Base-by-base conservation (phyloP, 2,329 filamentous ascomycete species). In the Hypoxylon sp. region DNA sequence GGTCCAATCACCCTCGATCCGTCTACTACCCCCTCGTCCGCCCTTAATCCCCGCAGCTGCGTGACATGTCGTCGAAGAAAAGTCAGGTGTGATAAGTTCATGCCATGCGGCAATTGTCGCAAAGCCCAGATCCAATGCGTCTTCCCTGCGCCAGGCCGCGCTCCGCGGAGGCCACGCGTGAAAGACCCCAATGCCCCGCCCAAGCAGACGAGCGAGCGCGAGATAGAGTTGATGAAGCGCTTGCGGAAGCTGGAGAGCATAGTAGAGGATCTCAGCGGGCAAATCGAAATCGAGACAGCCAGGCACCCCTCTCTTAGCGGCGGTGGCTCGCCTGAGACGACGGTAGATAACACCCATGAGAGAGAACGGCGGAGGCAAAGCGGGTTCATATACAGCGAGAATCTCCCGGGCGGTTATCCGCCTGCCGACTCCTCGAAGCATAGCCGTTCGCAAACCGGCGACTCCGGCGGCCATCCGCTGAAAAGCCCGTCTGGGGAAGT, bases 51-150 rank as follows among this genome's bases (percentile, higher is more conserved):
- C 7, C 70, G 76, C 43, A 82, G 81, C 25, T 86, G 84, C 69
- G 81, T 85, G 14, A 86, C 83, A 27, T 87, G 84, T 71, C 77
- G 85, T 2, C 78, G 81, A 47, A 79, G 87, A 46, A 89, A 89
- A 74, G 91, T 94, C 58, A 90, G 90, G 73, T 94, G 91, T 82
- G 90, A 94, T 81, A 93, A 93, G 81, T 84, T 87, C 73, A 88
- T 92, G 82, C 90, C 91, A 14, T 94, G 91, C 77, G 88, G 88
- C 72, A 93, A 94, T 76, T 94, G 91, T 76, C 86, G 86, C 43
- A 87, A 90, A 69, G 90, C 89, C 41, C 82, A 89, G 71, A 91
- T 91, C 62, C 86, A 90, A 70, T 94, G 91, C 77, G 81, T 92
- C 51, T 94, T 92, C 74, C 91, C 91, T 1, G 89, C 90, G 2